These are phyloP conservation scores for Earliella scabrosa DNA, from an alignment of 1,284 basidiomycete genomes.

Conservation along the genomic window DNA sequence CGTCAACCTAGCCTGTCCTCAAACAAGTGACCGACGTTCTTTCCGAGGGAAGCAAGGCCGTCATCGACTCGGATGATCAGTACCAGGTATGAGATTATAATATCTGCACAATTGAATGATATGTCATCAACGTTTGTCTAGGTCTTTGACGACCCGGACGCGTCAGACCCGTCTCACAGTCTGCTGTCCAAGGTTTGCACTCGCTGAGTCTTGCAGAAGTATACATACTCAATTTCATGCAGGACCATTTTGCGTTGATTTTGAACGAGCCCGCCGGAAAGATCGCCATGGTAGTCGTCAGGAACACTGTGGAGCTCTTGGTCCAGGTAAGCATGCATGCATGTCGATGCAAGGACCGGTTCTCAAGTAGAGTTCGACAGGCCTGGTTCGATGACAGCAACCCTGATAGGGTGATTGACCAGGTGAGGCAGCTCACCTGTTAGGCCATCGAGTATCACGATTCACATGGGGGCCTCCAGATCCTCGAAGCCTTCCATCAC, in stretches of 20 bases:
- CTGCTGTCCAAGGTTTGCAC: constrained; percentile 57
- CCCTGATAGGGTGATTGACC: constrained; percentile 52
- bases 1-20: constrained; percentile 54
- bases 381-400: constrained; percentile 59
- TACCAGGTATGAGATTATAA: constrained; percentile 48
- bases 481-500: constrained; percentile 73
- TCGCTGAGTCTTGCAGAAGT: background rate
- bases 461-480: constrained; percentile 36
- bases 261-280: constrained; percentile 76
- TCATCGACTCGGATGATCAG: constrained; percentile 75
- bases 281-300: constrained; percentile 70
- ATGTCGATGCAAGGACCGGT: too few species aligned
- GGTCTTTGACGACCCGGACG: constrained; percentile 73
- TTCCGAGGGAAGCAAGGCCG: constrained; percentile 66
- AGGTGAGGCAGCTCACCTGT: constrained; percentile 36
- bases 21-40: constrained; percentile 62
- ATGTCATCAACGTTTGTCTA: constrained; percentile 23
- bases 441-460: background rate
- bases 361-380: constrained; percentile 28
- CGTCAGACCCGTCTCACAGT: constrained; percentile 77
- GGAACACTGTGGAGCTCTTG: constrained; percentile 62
- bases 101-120: background rate
- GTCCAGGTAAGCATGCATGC: constrained; percentile 58
- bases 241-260: constrained; percentile 69
- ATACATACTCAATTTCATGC: too few species aligned